Base-by-base conservation (phyloP, 345 rosid genomes). In the Eucalyptus victrix region DNA sequence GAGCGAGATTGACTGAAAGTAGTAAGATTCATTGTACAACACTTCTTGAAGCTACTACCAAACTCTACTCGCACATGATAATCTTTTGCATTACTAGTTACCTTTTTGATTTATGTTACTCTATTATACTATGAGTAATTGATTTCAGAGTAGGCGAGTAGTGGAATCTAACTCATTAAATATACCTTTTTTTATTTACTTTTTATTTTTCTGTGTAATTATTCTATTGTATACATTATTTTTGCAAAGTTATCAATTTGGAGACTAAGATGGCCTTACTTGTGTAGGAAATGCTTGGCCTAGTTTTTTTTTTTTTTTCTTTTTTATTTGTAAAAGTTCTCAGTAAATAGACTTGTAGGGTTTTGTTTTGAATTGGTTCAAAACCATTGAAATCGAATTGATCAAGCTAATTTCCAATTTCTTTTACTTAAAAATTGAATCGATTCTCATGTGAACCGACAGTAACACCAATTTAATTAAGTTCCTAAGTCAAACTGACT, bases 81-180 rank as follows among this genome's bases (percentile, higher is more conserved):
- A 53, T 53, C 24, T 53, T 53, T 53, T 53, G 58, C 58, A 26
- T 58, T 58, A 58, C 65, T 4, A 26, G 12, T 58, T 11, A 58
- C 65, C 65, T 11, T 58, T 26, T 26, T 1, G 15, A 58, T 26
- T 58, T 58, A 24, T 58, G 0, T 6, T 58, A 26, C 30, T 26
- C 15, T 26, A 58, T 58, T 58, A 56, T 21, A 26, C 0, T 5
- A 26, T 1, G n/a, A 4, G 65, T 0, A 15, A 58, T 5, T 5
- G 69, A 62, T 28, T 62, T 62, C 1, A 13, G 4, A 4, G 1
- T 62, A 30, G 34, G 4, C 1, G 0, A 13, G 17, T 1, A 12
- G 4, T 28, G 16, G 4, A 62, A 30, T 1, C 32, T 62, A 28
- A 12, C 17, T 2, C 1, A 1, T 62, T 30, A 62, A 28, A 62